Evolutionary conservation across 345 rosid genomes (phyloP), one percentile per base, ranked within the genome.

Genomic region (Sonneratia caseolaris): DNA sequence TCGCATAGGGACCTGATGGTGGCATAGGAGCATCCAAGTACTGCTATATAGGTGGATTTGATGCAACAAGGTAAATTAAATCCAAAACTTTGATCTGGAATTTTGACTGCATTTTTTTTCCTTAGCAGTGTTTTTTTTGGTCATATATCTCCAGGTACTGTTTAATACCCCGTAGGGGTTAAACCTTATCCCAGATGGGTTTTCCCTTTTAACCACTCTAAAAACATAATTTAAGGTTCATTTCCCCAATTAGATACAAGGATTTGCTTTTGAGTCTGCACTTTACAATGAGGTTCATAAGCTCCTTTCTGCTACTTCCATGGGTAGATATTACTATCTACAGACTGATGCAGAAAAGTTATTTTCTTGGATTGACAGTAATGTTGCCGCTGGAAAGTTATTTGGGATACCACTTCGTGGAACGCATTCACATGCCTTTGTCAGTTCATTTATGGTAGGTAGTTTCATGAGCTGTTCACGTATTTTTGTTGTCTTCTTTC

Each of bases 391-490:
- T 12, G 99, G 95, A 73, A 85, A 70, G 70, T 76, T 96, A 59
- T 96, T 89, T 75, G 98, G 97, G 68, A 96, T 96, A 75, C 99
- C 99, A 57, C 92, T 95, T 37, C 90, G 92, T 71, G 97, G 97
- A 75, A 95, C 98, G 27, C 99, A 96, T 79, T 92, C 99, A 32
- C 99, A 96, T 86, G 99, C 99, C 66, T 96, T 88, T 87, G 95
- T 96, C 78, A 96, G 98, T 83, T 96, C 99, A 66, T 96, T 82
- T 77, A 92, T 87, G 99, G 99, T 94, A 57, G 67, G 93, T 83
- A 69, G 42, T 65, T 43, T 36, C 11, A 24, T 10, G 35, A 8
- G 22, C 13, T 7, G 37, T 43, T 68, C 49, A 40, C 37, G 24
- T 37, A 37, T 40, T n/a, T 3, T 38, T 15, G 37, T 7, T 0